Base-by-base conservation (phyloP, 371 early-diverging fungal genomes). In the Saksenaea vasiformis region DNA sequence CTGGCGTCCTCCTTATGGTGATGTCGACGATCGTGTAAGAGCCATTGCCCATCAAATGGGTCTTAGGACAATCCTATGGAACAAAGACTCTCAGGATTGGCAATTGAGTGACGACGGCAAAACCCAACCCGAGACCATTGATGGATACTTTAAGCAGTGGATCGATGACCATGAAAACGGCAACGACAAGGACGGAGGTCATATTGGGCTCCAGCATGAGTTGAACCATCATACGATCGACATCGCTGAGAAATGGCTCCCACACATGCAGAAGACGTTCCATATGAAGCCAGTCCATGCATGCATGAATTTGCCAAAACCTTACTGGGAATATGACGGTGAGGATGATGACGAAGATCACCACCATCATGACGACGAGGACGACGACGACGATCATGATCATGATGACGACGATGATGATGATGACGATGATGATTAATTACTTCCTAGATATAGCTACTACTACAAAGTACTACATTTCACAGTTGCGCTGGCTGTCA, bases 131-230 rank as follows among this genome's bases (percentile, higher is more conserved):
- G 61, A 57, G 1, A 64, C 59, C 15, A 68, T 79, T 4, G 74
- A 79, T 9, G 70, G 69, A 1, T 81, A 72, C 37, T 82, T 84
- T 55, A 27, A 72, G 8, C 19, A 58, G 1, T 84, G 82, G 82
- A 78, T 84, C 36, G 54, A 60, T 5, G 61, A 65, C 0, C 61
- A 69, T 5, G 47, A 61, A 31, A 51, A 56, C 24, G 76, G 75
- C 5, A 69, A 61, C 14, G 66, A 72, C 0, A 68, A 67, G 9
- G 27, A 36, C 2, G 44, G 69, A 19, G 87, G 87, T 17, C 85
- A 79, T 37, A 71, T 80, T 62, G 79, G 73, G n/a, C 58, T 85
- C 35, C 76, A 82, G 43, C 85, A 85, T 62, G 83, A 85, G 68
- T 68, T 79, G 27, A 80, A 76, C 56, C 70, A 78, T 54, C 60